These are phyloP conservation scores for Penicillium brevicompactum DNA, from an alignment of 2,329 filamentous ascomycete genomes.

Conservation along the genomic window DNA sequence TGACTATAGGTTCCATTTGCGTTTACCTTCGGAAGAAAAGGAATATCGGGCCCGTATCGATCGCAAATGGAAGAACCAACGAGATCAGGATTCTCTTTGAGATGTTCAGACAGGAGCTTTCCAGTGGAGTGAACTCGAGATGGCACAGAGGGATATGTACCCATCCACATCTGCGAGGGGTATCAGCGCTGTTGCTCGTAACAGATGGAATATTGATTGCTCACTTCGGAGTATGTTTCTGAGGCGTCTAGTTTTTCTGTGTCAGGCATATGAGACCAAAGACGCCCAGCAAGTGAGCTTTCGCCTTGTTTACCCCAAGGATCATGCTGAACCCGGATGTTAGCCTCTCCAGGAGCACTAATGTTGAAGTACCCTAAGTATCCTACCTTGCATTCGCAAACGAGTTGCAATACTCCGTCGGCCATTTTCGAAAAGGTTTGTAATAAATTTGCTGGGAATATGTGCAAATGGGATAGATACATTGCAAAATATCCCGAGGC, in stretches of 20 bases:
- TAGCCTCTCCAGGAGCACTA: slow-evolving; percentile 15
- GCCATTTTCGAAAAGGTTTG: slow-evolving; percentile 2
- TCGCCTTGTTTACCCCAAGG: slow-evolving; percentile 69
- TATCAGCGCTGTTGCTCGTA: not conserved
- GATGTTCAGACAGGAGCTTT: slow-evolving; percentile 64
- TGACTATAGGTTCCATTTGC: not conserved
- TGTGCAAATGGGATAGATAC: not conserved
- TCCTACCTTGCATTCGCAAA: slow-evolving; percentile 13
- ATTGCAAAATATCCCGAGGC: not conserved
- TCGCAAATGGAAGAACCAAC: slow-evolving; percentile 62
- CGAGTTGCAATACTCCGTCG: slow-evolving; percentile 6
- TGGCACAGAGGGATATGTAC: slow-evolving; percentile 69
- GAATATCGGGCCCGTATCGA: slow-evolving; percentile 64
- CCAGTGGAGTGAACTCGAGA: slow-evolving; percentile 62
- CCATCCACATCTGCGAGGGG: slow-evolving; percentile 68
- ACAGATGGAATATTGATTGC: not conserved
- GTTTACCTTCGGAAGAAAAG: slow-evolving; percentile 68
- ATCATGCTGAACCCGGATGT: slow-evolving; percentile 54
- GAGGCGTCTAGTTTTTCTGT: slow-evolving; percentile 65
- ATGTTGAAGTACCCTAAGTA: not conserved
- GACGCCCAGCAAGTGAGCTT: slow-evolving; percentile 63
- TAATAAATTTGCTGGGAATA: not conserved
- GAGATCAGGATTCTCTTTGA: slow-evolving; percentile 63
- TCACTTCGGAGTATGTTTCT: slow-evolving; percentile 61
- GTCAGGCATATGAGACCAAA: slow-evolving; percentile 65